Conservation (phyloP, 1,139 yeast species). For the Pichia sp. region DNA sequence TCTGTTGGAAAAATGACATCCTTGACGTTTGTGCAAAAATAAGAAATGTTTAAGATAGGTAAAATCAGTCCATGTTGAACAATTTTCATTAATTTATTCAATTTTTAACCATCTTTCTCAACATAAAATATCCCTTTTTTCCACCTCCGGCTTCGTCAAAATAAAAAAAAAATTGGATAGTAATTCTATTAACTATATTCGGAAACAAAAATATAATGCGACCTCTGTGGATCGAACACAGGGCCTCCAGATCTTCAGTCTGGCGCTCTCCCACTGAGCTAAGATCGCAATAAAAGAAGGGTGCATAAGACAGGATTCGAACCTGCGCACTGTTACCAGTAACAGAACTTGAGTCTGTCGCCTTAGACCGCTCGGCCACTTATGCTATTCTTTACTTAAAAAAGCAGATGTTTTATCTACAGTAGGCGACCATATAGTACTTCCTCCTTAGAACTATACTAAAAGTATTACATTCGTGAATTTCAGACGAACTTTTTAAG, state of each 20-base stretch:
- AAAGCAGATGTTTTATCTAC: too few relatives aligned
- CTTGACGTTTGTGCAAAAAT: neutral
- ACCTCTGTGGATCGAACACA: constrained; percentile 91
- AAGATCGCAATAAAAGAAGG: constrained; percentile 41
- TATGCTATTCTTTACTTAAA: constrained; percentile 10
- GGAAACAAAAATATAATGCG: constrained; percentile 39
- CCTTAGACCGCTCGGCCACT: constrained; percentile 26
- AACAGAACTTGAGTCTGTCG: constrained; percentile 26
- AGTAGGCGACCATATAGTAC: too few relatives aligned
- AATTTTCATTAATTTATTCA: too few relatives aligned
- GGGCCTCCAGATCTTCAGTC: constrained; percentile 92
- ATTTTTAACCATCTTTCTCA: too few relatives aligned
- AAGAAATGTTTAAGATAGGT: neutral
- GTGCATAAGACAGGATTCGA: constrained; percentile 21
- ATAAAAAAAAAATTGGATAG: neutral
- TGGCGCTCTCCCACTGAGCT: constrained; percentile 92
- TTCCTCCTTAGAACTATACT: too few relatives aligned
- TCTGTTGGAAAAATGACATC: constrained; percentile 24
- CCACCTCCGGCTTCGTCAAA: neutral
- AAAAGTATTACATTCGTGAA: too few relatives aligned
- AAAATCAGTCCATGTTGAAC: neutral
- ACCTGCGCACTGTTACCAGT: constrained; percentile 25
- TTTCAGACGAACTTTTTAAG: too few relatives aligned
- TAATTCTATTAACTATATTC: neutral
- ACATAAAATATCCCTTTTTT: too few relatives aligned